Base-by-base conservation (phyloP, 2,329 filamentous ascomycete genomes). In the Nothophoma quercina region DNA sequence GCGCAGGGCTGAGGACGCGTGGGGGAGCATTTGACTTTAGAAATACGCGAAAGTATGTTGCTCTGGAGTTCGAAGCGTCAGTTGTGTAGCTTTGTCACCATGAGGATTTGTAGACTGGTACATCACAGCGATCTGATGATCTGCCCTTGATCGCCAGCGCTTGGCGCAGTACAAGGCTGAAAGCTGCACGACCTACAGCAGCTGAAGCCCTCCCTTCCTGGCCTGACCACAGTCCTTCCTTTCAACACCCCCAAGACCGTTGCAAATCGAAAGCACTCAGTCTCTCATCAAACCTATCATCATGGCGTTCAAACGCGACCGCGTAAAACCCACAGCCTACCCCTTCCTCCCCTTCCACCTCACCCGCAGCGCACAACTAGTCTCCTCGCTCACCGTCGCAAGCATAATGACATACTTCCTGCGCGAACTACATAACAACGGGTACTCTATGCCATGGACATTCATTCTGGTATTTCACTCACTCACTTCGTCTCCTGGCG, bases 331-430 rank as follows among this genome's bases (percentile, higher is more conserved):
- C 3, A 77, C 77, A 34, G 65, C 72, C 19, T 80, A 81, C 56
- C 78, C 77, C 21, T 59, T 62, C 42, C 44, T 79, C 4, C 66
- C 71, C 3, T 80, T 80, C 67, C 78, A 80, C 58, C 59, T 60
- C 32, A 62, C 78, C 5, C 75, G 78, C 35, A 68, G 58, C 49
- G 65, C 65, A 13, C 78, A 81, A 60, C 67, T 79, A 9, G 36
- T 78, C 4, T 74, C 77, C 4, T 75, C 75, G 38, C 46, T 81
- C 32, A 73, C 85, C 16, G 83, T 85, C 48, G 78, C 77, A 4
- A 75, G 73, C 23, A 82, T 86, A 42, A 78, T 85, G 69, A 73
- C 74, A 51, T 83, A 80, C 58, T 86, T 86, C 69, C 78, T 83
- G 56, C 80, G 75, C 58, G 79, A 84, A 58, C 76, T 86, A 18